Evolutionary conservation across 2,329 filamentous ascomycete species (phyloP), one percentile per base, ranked within the genome.

Genomic region (Penicillium sp.): DNA sequence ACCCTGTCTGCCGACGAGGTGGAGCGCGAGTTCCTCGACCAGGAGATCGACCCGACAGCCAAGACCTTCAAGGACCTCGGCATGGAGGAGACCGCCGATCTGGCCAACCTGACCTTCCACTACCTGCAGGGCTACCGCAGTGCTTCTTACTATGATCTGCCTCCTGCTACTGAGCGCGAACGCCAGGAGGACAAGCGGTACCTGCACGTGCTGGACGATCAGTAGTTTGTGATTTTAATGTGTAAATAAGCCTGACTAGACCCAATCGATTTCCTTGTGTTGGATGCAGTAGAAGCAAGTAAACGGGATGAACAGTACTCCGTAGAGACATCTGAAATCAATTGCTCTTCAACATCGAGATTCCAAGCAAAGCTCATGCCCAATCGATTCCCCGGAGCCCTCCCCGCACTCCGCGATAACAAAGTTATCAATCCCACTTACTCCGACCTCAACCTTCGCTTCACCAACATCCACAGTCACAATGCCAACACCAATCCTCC

Each of bases 111-210:
- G 70, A 95, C 89, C 58, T 97, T 92, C 74, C 87, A 95, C 73
- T 99, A 99, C 75, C 73, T 97, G 77, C 87, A 95, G 87, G 87
- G 84, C 71, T 96, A 89, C 79, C 87, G 93, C 68, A 92, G 88
- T 74, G 82, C 87, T 50, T 82, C 84, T 64, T 93, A 86, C 81
- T 95, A 95, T 73, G 92, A 99, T 69, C 80, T 97, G 59, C 93
- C 93, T 42, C 92, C 93, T 41, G 86, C 92, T 65, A 96, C 92
- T 29, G 92, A 96, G 76, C 88, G 87, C 72, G 93, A 99, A 80
- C 93, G 85, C 80, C 80, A 82, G 64, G 91, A 97, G 72, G 91
- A 97, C 75, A 93, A 86, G 81, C 93, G 96, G 79, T 99, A 95
- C 72, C 77, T 97, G 71, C 93, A 99, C 72, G 91, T 99, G 54